Percentiles rank a stretch among this genome's conserved stretches.
phyloP scores from a whole-genome alignment of 2,329 filamentous ascomycete species.

The Epichloe typhina region DNA sequence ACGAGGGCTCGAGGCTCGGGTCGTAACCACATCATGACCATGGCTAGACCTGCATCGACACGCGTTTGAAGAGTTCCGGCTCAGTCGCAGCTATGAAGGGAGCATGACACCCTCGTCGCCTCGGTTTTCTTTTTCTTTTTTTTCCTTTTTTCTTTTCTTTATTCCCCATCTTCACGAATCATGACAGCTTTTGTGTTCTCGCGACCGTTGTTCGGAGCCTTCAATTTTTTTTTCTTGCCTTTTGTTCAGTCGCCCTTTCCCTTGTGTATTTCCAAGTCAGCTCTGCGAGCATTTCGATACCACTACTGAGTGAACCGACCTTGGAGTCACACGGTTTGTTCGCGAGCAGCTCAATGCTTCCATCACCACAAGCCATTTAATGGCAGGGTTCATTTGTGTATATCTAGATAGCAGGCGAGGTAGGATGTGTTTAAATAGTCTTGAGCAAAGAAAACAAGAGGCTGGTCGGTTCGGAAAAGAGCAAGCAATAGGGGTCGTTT shows the following conservation, averaged over 20 bases:
- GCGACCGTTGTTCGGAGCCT: background rate
- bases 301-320: background rate
- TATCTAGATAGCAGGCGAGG: background rate
- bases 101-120: background rate
- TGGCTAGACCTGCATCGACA: background rate
- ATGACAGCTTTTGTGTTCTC: background rate
- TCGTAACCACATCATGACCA: constrained; percentile 18
- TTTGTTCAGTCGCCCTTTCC: background rate
- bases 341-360: background rate
- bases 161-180: too few relatives aligned
- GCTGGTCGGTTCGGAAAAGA: background rate
- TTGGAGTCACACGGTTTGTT: background rate
- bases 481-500: background rate
- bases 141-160: background rate
- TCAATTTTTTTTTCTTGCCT: background rate
- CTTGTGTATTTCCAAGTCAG: background rate
- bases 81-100: background rate
- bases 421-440: background rate
- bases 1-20: constrained; percentile 45
- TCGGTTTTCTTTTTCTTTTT: background rate
- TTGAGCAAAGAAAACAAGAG: background rate
- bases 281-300: background rate
- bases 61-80: background rate
- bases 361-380: background rate
- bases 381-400: background rate